Base-by-base conservation (phyloP, 768 basidiomycete species). In the Boletus reticulatus region DNA sequence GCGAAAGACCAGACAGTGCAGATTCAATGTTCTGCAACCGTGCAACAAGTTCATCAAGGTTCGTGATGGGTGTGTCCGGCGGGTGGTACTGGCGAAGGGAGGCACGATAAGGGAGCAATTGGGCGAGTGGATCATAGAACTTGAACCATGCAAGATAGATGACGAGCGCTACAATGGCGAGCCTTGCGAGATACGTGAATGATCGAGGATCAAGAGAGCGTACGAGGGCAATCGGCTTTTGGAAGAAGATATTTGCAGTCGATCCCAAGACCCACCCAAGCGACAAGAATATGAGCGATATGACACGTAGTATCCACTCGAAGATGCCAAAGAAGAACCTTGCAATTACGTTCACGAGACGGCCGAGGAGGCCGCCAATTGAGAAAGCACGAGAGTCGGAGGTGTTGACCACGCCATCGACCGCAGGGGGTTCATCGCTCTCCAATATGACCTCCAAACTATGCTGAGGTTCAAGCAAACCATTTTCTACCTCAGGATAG, bases 391-490 rank as follows among this genome's bases (percentile, higher is more conserved):
- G 55, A 45, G 56, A 37, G 37, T 66, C 60, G 49, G 64, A 62
- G 27, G 58, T 65, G 48, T 71, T 56, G 48, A 56, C 48, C 27
- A 68, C 44, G 41, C 69, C 72, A 47, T 64, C 63, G 53, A 71
- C 65, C 16, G 48, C 50, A 17, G 67, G 65, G 27, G 71, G 76
- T 64, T 88, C 87, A 4, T 89, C 83, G 29, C 77, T 75, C 74
- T 90, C 89, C 6, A 80, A 76, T 62, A 90, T 87, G 9, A 85
- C 81, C 22, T 81, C 73, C 27, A 90, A 77, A 3, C 81, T 79
- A 59, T 79, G 75, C 54, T 83, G 82, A 31, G 77, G 70, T 24
- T 80, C 76, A 37, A 67, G 59, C 8, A 68, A 64, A 11, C 63
- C 56, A n/a, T 72, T 62, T 14, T 68, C 51, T 8, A 57, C 38